These are phyloP conservation scores for Trichoderma sp. DNA, from an alignment of 2,329 filamentous ascomycete genomes.

Conservation along the genomic window DNA sequence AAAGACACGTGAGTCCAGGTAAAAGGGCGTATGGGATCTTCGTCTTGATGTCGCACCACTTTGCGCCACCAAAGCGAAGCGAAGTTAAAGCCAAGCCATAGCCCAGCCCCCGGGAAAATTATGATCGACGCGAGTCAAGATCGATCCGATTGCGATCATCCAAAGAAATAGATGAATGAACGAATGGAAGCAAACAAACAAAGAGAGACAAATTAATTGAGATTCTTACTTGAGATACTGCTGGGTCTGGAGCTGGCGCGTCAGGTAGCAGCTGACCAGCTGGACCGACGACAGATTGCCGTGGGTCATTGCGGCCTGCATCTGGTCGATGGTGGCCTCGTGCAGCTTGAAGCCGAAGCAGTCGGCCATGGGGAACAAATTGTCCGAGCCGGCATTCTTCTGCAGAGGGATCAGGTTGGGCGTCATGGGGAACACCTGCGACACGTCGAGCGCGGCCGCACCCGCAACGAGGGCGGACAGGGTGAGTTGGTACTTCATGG, in stretches of 20 bases:
- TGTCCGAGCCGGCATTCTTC: constrained; percentile 38
- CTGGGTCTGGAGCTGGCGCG: constrained; percentile 62
- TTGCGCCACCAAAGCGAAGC: background rate
- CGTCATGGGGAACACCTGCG: constrained; percentile 21
- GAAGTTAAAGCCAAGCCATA: background rate
- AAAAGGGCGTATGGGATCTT: background rate
- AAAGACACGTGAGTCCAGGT: background rate
- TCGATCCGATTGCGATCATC: background rate
- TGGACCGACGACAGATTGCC: constrained; percentile 59
- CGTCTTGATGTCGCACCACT: background rate
- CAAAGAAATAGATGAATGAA: background rate
- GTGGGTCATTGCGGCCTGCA: constrained; percentile 59
- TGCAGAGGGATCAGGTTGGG: constrained; percentile 39
- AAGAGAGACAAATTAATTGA: background rate
- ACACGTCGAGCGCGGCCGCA: constrained; percentile 4
- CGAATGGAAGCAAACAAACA: background rate
- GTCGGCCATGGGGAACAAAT: constrained; percentile 61
- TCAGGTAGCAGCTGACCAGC: constrained; percentile 63
- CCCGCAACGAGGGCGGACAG: constrained; percentile 28
- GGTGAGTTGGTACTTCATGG: constrained; percentile 29
- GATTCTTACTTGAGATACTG: constrained; percentile 60
- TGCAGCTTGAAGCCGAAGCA: constrained; percentile 64
- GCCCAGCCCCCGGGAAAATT: background rate
- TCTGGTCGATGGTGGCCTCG: constrained; percentile 68
- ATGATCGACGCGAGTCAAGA: background rate